phyloP scores from a whole-genome alignment of 257 asterid genomes.

The Voacanga thouarsii region DNA sequence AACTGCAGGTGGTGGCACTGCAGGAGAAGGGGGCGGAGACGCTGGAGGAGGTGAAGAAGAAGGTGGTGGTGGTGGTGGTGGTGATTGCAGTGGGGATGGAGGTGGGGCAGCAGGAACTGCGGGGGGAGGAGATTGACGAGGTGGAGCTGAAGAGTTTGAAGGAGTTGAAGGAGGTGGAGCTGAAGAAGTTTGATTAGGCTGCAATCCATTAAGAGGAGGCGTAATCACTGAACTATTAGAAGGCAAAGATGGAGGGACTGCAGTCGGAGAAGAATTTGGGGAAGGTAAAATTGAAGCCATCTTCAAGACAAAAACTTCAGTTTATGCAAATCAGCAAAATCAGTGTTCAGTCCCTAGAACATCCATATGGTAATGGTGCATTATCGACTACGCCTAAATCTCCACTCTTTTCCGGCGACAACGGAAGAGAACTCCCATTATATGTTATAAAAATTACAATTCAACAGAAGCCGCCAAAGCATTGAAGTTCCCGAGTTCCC shows the following conservation, averaged over 20 bases:
- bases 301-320: conserved; percentile 29
- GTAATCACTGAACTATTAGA: conserved; percentile 22
- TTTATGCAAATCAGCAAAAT: conserved; percentile 11
- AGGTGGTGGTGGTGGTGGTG: conserved; percentile 23
- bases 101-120: conserved; percentile 24
- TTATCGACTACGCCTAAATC: conserved; percentile 6
- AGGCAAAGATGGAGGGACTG: conserved; percentile 36
- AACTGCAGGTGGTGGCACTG: conserved; percentile 21
- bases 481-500: conserved; percentile 13
- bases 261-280: conserved; percentile 38
- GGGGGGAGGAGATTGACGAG: conserved; percentile 41
- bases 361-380: conserved; percentile 22
- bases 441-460: conserved; percentile 2
- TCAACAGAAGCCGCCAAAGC: neutral
- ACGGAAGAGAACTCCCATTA: conserved; percentile 6
- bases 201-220: conserved; percentile 17
- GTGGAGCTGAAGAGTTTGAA: conserved; percentile 28
- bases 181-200: conserved; percentile 9
- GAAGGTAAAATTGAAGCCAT: conserved; percentile 34
- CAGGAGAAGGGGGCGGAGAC: conserved; percentile 34
- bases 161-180: conserved; percentile 41
- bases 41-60: conserved; percentile 19
- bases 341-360: conserved; percentile 10
- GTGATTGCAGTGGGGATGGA: conserved; percentile 30
- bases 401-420: conserved; percentile 8